These are phyloP conservation scores for Amanita phalloides DNA, from an alignment of 768 basidiomycete genomes.

Conservation along the genomic window DNA sequence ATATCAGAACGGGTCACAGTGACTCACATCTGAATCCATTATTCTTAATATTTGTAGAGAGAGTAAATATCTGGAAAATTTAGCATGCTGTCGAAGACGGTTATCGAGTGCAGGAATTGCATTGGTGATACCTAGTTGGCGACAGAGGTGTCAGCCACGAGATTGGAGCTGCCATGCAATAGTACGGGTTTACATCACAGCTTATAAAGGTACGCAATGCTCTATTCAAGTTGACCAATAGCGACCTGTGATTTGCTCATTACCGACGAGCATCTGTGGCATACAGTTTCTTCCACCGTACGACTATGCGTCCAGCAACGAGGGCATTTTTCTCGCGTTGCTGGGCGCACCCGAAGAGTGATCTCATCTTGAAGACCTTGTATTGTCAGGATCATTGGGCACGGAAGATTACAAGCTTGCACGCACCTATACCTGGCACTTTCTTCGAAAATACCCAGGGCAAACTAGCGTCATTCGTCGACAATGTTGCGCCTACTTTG, in stretches of 20 bases:
- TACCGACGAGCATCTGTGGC: constrained; percentile 46
- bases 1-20: too few relatives aligned
- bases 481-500: constrained; percentile 34
- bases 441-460: constrained; percentile 40
- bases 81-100: too few relatives aligned
- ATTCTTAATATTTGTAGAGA: too few relatives aligned
- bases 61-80: too few relatives aligned
- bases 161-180: too few relatives aligned
- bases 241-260: constrained; percentile 4
- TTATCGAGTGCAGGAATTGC: too few relatives aligned
- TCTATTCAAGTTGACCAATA: background rate
- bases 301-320: constrained; percentile 83
- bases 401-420: background rate
- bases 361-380: constrained; percentile 21
- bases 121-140: too few relatives aligned
- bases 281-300: constrained; percentile 38
- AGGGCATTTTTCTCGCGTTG: constrained; percentile 64
- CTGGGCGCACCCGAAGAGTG: constrained; percentile 49
- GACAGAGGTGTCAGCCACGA: too few relatives aligned
- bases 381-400: background rate
- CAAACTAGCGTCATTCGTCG: constrained; percentile 25
- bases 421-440: constrained; percentile 34
- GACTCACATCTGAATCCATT: too few relatives aligned
- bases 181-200: too few relatives aligned
- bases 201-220: too few relatives aligned